phyloP scores from a whole-genome alignment of 345 rosid species.

The Eucalyptus camaldulensis region DNA sequence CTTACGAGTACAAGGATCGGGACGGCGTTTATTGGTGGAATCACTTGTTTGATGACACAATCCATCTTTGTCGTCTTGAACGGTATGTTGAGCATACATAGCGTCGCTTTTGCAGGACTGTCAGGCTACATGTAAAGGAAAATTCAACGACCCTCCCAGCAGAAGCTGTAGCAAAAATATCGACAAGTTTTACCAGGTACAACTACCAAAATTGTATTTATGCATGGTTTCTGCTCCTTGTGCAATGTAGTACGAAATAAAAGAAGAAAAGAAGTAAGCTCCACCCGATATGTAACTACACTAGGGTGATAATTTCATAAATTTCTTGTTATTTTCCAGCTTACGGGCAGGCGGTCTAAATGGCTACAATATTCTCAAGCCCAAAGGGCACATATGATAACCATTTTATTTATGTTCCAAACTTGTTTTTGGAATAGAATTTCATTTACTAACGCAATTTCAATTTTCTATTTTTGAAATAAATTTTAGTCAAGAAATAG shows the following conservation, averaged over 20 bases:
- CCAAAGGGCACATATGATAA: neutral
- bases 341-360: neutral
- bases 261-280: neutral
- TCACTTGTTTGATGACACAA: neutral
- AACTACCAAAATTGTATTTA: neutral
- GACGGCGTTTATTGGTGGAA: neutral
- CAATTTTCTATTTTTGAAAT: accelerated
- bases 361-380: slow-evolving; percentile 28
- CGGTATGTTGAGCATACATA: neutral
- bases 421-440: too few species aligned
- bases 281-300: neutral
- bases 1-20: neutral
- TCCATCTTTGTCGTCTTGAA: neutral
- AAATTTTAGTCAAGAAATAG: accelerated
- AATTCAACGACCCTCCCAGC: neutral
- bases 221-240: neutral
- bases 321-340: neutral
- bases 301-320: neutral
- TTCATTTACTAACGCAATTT: accelerated
- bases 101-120: neutral
- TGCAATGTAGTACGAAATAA: neutral
- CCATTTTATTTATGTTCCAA: too few species aligned
- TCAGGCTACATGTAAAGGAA: slow-evolving; percentile 11
- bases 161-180: neutral
- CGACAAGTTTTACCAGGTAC: neutral